A percentile compares a stretch with the other conserved stretches of the same genome.
Evolutionary conservation across 225 moss, liverwort and hornwort species (phyloP).

Genomic region (Marchantia polymorpha): DNA sequence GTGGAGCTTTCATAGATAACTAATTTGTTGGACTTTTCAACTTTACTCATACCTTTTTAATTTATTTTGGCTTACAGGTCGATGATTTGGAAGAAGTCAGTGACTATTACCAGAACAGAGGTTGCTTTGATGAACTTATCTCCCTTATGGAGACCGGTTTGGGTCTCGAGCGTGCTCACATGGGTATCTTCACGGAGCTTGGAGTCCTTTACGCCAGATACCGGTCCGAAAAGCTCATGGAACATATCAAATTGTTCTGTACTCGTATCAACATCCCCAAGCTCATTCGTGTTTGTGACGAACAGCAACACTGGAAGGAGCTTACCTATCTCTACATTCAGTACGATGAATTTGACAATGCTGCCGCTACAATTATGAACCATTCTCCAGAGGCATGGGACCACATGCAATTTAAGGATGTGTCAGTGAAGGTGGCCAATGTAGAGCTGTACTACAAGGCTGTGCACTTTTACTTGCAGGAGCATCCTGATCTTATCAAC

Average conservation of each 20-base stretch:
- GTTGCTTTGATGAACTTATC: conserved; percentile 92
- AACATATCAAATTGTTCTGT: conserved; percentile 92
- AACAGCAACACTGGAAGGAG: conserved; percentile 99
- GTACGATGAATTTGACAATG: conserved; percentile 98
- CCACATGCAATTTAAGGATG: conserved; percentile 99
- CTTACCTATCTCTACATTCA: conserved; percentile 97
- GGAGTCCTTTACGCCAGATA: conserved; percentile 92
- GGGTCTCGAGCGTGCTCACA: conserved; percentile 96
- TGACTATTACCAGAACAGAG: conserved; percentile 90
- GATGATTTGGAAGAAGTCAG: conserved; percentile 99
- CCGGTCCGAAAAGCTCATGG: conserved; percentile 99
- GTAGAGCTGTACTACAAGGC: conserved; percentile 97
- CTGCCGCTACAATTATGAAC: conserved; percentile 95
- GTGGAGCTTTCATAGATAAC: not conserved
- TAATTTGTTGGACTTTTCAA: not conserved
- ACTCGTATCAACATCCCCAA: conserved; percentile 97
- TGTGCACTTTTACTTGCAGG: conserved; percentile 87
- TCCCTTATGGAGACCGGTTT: conserved; percentile 98
- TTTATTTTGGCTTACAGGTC: conserved; percentile 43
- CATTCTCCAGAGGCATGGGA: conserved; percentile 99
- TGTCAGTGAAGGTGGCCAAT: conserved; percentile 92
- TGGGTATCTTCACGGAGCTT: conserved; percentile 98
- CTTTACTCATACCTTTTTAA: too few relatives aligned
- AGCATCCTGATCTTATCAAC: conserved; percentile 93
- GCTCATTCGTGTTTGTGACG: conserved; percentile 95